phyloP scores from a whole-genome alignment of 208 protist species.

The Wallacemonas sp. region DNA sequence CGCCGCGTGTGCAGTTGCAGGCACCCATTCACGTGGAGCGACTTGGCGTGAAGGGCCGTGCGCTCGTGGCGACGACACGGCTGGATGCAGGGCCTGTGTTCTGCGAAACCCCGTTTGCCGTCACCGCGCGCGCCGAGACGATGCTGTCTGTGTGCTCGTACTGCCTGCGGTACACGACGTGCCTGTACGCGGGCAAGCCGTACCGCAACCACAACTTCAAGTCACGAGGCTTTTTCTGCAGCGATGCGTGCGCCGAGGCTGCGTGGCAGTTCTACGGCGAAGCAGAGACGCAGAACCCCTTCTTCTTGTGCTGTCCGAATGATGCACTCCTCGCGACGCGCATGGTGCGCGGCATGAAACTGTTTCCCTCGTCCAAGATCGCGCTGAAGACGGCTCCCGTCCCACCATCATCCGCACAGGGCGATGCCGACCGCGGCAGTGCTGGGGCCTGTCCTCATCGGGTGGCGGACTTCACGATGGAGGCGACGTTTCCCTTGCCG shows the following conservation, averaged over 20 bases:
- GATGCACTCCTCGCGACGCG: slow-evolving; percentile 78
- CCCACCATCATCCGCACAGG: not conserved
- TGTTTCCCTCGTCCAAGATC: slow-evolving; percentile 25
- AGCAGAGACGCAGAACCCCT: slow-evolving; percentile 59
- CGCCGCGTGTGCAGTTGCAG: slow-evolving; percentile 25
- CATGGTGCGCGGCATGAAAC: slow-evolving; percentile 35
- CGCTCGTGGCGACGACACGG: slow-evolving; percentile 31
- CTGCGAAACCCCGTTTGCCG: slow-evolving; percentile 61
- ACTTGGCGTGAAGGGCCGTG: slow-evolving; percentile 31
- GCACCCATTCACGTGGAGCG: slow-evolving; percentile 21
- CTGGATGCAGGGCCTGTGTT: slow-evolving; percentile 53
- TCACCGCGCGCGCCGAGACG: slow-evolving; percentile 60
- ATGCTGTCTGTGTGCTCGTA: slow-evolving; percentile 75
- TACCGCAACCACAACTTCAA: slow-evolving; percentile 50
- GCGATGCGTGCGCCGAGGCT: slow-evolving; percentile 44
- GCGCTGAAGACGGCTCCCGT: not conserved
- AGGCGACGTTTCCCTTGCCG: not conserved
- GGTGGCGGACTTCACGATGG: not conserved
- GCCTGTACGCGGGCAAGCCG: slow-evolving; percentile 61
- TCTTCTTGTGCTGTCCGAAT: slow-evolving; percentile 82
- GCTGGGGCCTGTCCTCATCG: slow-evolving; percentile 11
- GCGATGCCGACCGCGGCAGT: not conserved
- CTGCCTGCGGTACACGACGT: slow-evolving; percentile 70
- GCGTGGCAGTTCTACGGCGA: slow-evolving; percentile 76
- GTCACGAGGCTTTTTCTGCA: slow-evolving; percentile 87